A percentile compares a stretch with the other conserved stretches of the same genome.
phyloP scores from a whole-genome alignment of 2,329 filamentous ascomycete species.

The Neoarthrinium moseri region DNA sequence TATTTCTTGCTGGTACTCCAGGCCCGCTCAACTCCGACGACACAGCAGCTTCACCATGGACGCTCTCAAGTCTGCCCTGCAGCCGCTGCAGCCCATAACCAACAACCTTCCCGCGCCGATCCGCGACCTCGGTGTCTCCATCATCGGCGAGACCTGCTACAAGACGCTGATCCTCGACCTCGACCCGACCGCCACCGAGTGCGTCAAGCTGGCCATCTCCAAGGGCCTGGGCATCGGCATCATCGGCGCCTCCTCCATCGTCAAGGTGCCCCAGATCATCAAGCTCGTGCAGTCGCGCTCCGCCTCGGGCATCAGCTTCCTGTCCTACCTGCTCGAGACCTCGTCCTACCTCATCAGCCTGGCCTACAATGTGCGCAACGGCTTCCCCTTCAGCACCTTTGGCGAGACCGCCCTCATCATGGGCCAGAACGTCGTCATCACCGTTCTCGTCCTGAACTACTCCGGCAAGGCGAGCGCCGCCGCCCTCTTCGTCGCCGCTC shows the following conservation, averaged over 20 bases:
- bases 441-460: constrained; percentile 82
- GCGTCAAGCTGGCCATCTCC: constrained; percentile 85
- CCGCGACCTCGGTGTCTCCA: constrained; percentile 70
- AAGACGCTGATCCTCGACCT: constrained; percentile 81
- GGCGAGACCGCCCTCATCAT: constrained; percentile 93
- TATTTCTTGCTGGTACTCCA: background rate
- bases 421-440: constrained; percentile 88
- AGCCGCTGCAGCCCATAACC: constrained; percentile 65
- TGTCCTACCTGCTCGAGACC: constrained; percentile 91
- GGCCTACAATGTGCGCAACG: constrained; percentile 87
- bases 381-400: constrained; percentile 94
- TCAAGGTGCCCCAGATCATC: constrained; percentile 96
- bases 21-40: background rate
- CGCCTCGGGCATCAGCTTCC: constrained; percentile 80
- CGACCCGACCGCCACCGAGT: constrained; percentile 72
- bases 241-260: constrained; percentile 82
- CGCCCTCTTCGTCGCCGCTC: constrained; percentile 73
- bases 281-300: constrained; percentile 84
- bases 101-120: constrained; percentile 72
- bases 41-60: constrained; percentile 49
- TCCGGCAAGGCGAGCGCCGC: constrained; percentile 67
- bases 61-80: constrained; percentile 57
- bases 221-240: constrained; percentile 94
- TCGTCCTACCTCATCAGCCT: constrained; percentile 83
- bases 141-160: constrained; percentile 86